Evolutionary conservation across 2,329 filamentous ascomycete genomes (phyloP).

Genomic region (Tolypocladium guangdongense): DNA sequence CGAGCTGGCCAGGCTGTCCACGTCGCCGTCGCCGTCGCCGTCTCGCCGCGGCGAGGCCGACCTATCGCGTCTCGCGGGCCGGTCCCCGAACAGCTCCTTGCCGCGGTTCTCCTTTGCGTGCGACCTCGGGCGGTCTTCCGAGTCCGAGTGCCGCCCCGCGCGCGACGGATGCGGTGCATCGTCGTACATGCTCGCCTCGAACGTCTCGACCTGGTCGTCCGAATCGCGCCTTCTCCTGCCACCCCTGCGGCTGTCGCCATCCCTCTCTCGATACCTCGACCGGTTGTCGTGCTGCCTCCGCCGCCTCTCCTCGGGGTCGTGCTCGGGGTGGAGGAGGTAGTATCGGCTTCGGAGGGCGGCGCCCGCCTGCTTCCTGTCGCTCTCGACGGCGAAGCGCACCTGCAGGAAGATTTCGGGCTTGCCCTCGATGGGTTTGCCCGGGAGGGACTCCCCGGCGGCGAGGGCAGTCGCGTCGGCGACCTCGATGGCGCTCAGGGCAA

Average conservation of each 20-base stretch:
- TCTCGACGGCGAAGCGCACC: conserved; percentile 61
- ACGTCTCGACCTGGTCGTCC: conserved; percentile 42
- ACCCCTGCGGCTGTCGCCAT: conserved; percentile 19
- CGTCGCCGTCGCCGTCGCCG: conserved; percentile 28
- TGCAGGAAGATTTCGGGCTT: conserved; percentile 60
- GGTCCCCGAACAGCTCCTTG: conserved; percentile 53
- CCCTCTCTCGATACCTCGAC: conserved; percentile 54
- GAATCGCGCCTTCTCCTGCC: conserved; percentile 27
- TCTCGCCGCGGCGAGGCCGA: conserved; percentile 41
- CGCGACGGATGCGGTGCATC: conserved; percentile 38
- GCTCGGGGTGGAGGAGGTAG: conserved; percentile 84
- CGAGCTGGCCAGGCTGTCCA: conserved; percentile 20
- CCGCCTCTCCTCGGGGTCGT: conserved; percentile 67
- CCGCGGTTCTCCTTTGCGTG: conserved; percentile 30
- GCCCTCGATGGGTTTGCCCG: conserved; percentile 56
- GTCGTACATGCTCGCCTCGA: conserved; percentile 75
- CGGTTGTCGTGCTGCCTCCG: conserved; percentile 44
- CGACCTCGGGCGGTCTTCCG: conserved; percentile 16
- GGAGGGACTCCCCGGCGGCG: conserved; percentile 51
- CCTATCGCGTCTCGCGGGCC: conserved; percentile 26
- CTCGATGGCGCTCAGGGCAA: conserved; percentile 39
- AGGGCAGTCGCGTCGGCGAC: conserved; percentile 43
- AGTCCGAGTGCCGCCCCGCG: conserved; percentile 14
- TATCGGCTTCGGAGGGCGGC: conserved; percentile 78
- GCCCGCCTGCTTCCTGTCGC: conserved; percentile 70